Base-by-base conservation (phyloP, 177 flowering plant species). In the Tripterygium wilfordii region DNA sequence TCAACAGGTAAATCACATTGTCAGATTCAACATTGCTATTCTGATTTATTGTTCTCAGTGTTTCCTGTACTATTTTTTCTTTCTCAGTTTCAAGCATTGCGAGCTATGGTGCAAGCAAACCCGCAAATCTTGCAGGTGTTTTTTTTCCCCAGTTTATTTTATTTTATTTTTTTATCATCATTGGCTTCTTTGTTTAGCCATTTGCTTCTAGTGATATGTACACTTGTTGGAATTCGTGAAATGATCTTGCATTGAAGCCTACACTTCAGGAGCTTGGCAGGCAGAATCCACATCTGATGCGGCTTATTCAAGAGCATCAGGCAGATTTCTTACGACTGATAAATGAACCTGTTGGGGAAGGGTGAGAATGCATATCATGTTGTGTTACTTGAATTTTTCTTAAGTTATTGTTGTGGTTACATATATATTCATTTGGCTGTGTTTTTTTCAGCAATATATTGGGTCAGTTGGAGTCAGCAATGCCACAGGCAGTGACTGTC, bases 201-300 rank as follows among this genome's bases (percentile, higher is more conserved):
- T n/a, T n/a, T n/a, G n/a, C n/a, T n/a, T n/a, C n/a, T n/a, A n/a
- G n/a, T n/a, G n/a, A n/a, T n/a, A n/a, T n/a, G n/a, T n/a, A n/a
- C n/a, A n/a, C n/a, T n/a, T n/a, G n/a, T n/a, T n/a, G n/a, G n/a
- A n/a, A n/a, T n/a, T n/a, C n/a, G n/a, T n/a, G 13, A 8, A 19
- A 7, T 40, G 8, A 47, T 41, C 13, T 48, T 28, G n/a, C 38
- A 37, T 3, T 45, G 51, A 67, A 80, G 90, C 86, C 90, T 18
- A 83, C 80, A 86, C 84, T 83, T 60, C 90, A 77, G 52, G 90
- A 83, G 55, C 65, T 83, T 16, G 90, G 86, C 16, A 83, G 74
- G 66, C 90, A 83, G 49, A 80, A 83, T 54, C 86, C 86, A 3
- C 68, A 74, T 5, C 58, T 80, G 21, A 65, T 83, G 71, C 51